phyloP scores from a whole-genome alignment of 2,329 filamentous ascomycete genomes.

The Sporothrix pallida region DNA sequence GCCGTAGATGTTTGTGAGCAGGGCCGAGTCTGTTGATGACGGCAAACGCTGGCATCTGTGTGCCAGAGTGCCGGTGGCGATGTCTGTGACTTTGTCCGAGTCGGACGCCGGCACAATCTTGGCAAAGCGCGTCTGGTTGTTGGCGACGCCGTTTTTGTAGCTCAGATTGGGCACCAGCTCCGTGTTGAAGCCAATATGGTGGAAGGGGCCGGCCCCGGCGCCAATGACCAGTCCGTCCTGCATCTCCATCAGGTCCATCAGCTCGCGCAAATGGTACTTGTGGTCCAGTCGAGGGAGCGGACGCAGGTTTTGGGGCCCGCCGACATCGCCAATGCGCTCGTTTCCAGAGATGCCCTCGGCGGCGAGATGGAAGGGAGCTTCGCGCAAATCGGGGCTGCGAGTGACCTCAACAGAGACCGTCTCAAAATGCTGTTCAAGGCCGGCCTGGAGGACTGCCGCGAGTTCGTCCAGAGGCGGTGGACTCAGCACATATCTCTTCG shows the following conservation, averaged over 20 bases:
- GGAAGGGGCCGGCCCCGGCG: slow-evolving; percentile 36
- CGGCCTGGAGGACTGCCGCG: slow-evolving; percentile 16
- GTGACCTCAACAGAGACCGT: slow-evolving; percentile 10
- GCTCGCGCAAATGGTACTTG: slow-evolving; percentile 29
- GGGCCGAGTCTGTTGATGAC: slow-evolving; percentile 45
- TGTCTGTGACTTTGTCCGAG: slow-evolving; percentile 19
- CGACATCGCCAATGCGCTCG: slow-evolving; percentile 51
- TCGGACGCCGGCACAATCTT: slow-evolving; percentile 31
- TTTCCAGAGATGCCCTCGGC: slow-evolving; percentile 49
- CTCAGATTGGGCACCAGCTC: slow-evolving; percentile 34
- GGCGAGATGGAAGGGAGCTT: slow-evolving; percentile 49
- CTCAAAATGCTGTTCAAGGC: slow-evolving; percentile 21
- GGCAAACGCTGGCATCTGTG: slow-evolving; percentile 31
- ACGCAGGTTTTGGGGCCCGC: slow-evolving; percentile 50
- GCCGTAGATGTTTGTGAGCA: slow-evolving; percentile 53
- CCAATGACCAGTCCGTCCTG: slow-evolving; percentile 34
- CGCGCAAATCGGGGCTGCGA: slow-evolving; percentile 46
- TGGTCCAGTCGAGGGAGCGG: slow-evolving; percentile 38
- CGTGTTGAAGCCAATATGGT: slow-evolving; percentile 35
- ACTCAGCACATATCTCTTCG: slow-evolving; percentile 9
- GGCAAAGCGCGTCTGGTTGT: slow-evolving; percentile 35
- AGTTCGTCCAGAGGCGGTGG: slow-evolving; percentile 23
- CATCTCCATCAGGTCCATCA: slow-evolving; percentile 34
- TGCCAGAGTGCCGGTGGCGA: background rate
- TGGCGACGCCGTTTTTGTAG: slow-evolving; percentile 33